These are phyloP conservation scores for Rhynchospora breviuscula DNA, from an alignment of 176 grass and related monocot species.

Conservation along the genomic window DNA sequence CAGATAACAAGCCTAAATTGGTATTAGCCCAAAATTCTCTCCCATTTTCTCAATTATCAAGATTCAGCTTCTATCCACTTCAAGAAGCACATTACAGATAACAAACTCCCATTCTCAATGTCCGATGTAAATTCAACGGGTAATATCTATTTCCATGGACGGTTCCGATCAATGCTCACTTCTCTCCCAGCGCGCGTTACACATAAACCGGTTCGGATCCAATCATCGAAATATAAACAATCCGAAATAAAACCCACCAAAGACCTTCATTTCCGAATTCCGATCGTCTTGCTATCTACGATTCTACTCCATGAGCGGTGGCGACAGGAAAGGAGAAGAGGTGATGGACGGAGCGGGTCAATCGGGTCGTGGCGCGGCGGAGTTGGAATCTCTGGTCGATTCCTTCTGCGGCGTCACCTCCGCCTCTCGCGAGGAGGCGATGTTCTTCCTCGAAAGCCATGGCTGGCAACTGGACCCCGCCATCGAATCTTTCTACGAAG, in stretches of 20 bases:
- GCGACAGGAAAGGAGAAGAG: background rate
- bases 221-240: background rate
- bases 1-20: background rate
- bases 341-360: background rate
- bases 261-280: background rate
- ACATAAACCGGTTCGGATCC: background rate
- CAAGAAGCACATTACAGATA: background rate
- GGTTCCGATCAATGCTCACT: background rate
- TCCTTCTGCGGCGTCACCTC: conserved; percentile 68
- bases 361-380: conserved; percentile 16
- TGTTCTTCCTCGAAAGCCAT: conserved; percentile 83
- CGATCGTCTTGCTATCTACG: background rate
- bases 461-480: conserved; percentile 70
- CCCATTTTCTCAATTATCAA: background rate
- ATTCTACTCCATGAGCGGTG: background rate
- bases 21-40: background rate
- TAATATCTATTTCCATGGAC: background rate
- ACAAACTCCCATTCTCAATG: background rate
- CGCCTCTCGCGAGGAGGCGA: conserved; percentile 52
- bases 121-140: background rate
- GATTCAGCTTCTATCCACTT: background rate
- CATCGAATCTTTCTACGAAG: conserved; percentile 61
- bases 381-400: conserved; percentile 39
- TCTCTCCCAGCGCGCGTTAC: background rate
- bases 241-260: background rate